Base-by-base conservation (phyloP, 2,329 filamentous ascomycete genomes). In the Exophiala viscosa region DNA sequence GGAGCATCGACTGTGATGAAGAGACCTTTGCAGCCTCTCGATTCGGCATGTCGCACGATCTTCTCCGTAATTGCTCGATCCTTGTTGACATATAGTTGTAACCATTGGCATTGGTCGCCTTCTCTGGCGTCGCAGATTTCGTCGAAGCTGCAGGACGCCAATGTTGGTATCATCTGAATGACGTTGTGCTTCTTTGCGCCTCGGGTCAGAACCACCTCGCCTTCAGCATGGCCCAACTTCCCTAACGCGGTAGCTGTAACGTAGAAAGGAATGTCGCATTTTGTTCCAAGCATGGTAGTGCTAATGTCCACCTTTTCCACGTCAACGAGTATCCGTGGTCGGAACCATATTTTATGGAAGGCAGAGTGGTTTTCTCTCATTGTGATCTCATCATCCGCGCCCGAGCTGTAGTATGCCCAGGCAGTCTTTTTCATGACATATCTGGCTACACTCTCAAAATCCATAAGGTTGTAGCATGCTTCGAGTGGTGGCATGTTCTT, bases 1-100 rank as follows among this genome's bases (percentile, higher is more conserved):
- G 93, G 93, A 47, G 93, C 93, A 69, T 99, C 93, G 49, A 99
- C 93, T 2, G 93, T 99, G 74, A 99, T 96, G 78, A 99, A 99
- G 14, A 99, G 83, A 8, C 87, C 93, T 73, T 89, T 93, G 79
- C 93, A 97, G 23, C 93, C 93, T 51, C 93, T 86, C 66, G 77
- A 77, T 74, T 99, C 93, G 55, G 93, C 93, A 71, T 97, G 90
- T 73, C 92, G 71, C 44, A 99, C 87, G 62, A 99, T 97, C 59
- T 83, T 82, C 72, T 88, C 84, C 7, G 93, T 99, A 70, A 99
- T 92, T 31, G 80, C 81, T 51, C 93, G 87, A 74, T 99, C 87
- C 71, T 95, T 93, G 81, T 99, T 99, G 63, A 99, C 89, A 73
- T 96, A 95, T 1, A 99, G 82, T 73, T 99, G 93, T 61, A 99